phyloP scores from a whole-genome alignment of 2,329 filamentous ascomycete genomes.

The Akanthomyces uredinophilus region DNA sequence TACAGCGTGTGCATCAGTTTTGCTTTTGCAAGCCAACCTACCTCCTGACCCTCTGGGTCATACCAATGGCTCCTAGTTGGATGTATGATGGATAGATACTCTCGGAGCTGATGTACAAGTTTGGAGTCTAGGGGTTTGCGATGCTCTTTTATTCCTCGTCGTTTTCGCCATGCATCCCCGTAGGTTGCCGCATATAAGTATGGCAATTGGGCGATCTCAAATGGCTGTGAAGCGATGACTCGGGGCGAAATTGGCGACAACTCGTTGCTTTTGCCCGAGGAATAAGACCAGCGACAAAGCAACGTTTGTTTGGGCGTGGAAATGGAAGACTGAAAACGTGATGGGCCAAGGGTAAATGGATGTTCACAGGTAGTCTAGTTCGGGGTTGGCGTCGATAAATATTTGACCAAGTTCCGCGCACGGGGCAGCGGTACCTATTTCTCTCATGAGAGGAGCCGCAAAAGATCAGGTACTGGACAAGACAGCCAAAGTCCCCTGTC shows the following conservation, averaged over 20 bases:
- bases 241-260: not conserved
- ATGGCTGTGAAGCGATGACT: not conserved
- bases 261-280: not conserved
- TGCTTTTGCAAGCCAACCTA: constrained; percentile 3
- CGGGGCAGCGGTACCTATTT: constrained; percentile 1
- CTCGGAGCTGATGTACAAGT: too few species aligned
- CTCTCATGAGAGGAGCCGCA: not conserved
- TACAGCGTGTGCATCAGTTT: not conserved
- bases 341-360: not conserved
- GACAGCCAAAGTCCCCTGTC: not conserved
- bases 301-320: not conserved
- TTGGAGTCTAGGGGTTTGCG: too few species aligned
- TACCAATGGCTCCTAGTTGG: not conserved
- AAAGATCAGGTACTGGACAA: not conserved
- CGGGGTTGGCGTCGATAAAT: constrained; percentile 5
- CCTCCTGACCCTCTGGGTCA: not conserved
- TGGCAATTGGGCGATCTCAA: not conserved
- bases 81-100: not conserved
- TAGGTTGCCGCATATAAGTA: not conserved
- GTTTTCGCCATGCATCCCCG: not conserved
- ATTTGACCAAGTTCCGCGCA: not conserved
- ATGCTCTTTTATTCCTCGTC: too few species aligned
- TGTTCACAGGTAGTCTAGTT: constrained; percentile 1
- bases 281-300: not conserved
- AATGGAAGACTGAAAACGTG: not conserved